These are phyloP conservation scores for Pleodorina starrii DNA, from an alignment of 139 green algal species.

Conservation along the genomic window DNA sequence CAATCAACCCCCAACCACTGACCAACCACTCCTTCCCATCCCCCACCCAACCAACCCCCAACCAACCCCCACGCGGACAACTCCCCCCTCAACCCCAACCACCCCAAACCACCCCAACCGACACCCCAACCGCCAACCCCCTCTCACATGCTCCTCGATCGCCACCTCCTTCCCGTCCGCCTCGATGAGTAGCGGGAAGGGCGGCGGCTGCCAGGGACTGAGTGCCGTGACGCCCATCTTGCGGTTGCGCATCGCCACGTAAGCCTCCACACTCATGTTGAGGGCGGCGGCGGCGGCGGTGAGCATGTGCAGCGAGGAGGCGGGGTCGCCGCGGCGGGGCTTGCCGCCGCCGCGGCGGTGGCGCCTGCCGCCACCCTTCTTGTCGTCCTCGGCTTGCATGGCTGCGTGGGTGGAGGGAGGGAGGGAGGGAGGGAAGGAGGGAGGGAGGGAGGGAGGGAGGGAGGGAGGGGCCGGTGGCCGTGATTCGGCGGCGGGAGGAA, in stretches of 20 bases:
- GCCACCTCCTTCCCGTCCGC: not conserved
- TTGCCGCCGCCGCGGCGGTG: conserved; percentile 5
- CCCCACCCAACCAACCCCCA: no score
- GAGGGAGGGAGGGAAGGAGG: not conserved
- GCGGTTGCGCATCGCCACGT: conserved; percentile 35
- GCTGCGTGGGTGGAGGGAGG: not conserved
- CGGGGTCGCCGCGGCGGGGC: not conserved
- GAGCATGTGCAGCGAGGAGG: not conserved
- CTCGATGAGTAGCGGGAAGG: not conserved
- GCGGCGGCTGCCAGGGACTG: not conserved
- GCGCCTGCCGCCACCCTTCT: not conserved
- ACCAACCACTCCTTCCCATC: no score
- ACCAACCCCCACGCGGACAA: no score
- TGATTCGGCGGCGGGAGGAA: no score
- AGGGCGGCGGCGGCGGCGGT: not conserved
- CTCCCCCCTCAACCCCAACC: no score
- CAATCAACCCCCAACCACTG: no score
- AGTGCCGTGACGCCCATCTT: conserved; percentile 4
- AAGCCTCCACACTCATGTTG: conserved; percentile 34
- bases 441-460: not conserved
- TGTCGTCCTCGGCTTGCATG: conserved; percentile 8
- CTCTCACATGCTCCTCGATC: conserved; percentile 13
- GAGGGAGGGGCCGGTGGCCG: not conserved
- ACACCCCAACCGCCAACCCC: not conserved
- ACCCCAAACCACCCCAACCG: no score